phyloP scores from a whole-genome alignment of 1,284 basidiomycete genomes.

The Tilletia caries region DNA sequence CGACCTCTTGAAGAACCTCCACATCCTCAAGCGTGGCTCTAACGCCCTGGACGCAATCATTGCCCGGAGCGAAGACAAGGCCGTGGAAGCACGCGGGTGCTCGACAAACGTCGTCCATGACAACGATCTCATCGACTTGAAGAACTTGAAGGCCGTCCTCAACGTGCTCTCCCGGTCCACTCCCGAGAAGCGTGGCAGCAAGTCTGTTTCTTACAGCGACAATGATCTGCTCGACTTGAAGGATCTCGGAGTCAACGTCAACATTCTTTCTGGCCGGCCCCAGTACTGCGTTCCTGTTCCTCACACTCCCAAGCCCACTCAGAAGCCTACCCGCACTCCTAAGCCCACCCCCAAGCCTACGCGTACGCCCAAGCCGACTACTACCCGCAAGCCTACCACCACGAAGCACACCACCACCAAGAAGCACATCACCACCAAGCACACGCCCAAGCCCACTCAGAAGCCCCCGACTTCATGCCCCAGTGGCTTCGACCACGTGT shows the following conservation, averaged over 20 bases:
- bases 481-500: background rate
- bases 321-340: conserved; percentile 2
- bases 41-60: background rate
- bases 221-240: background rate
- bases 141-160: conserved; percentile 1
- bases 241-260: conserved; percentile 8
- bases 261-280: background rate
- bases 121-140: background rate
- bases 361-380: background rate
- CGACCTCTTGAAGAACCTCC: background rate
- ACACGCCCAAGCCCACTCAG: conserved; percentile 4
- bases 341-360: background rate
- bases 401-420: background rate
- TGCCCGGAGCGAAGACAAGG: background rate
- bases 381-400: conserved; percentile 2
- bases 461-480: conserved; percentile 11
- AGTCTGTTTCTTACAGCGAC: background rate
- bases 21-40: background rate
- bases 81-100: background rate
- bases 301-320: conserved; percentile 4
- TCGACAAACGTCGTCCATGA: background rate
- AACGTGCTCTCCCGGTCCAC: background rate
- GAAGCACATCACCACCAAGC: conserved; percentile 3
- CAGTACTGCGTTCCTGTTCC: background rate
- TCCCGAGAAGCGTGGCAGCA: background rate